These are phyloP conservation scores for Russula sp. DNA, from an alignment of 768 basidiomycete species.

Conservation along the genomic window DNA sequence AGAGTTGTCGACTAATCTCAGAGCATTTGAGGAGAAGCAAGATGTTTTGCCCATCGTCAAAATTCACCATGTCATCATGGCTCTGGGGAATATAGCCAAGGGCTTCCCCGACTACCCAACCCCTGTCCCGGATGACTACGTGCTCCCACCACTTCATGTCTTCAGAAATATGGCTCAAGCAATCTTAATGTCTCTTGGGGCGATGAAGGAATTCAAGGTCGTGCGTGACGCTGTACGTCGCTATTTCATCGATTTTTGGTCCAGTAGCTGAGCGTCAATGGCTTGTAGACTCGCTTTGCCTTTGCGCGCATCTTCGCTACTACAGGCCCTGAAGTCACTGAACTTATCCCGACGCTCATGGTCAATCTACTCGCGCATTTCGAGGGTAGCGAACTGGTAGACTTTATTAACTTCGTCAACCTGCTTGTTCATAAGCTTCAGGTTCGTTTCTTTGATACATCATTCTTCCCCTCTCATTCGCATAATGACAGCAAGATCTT, in stretches of 20 bases:
- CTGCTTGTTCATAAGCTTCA: slow-evolving; percentile 88
- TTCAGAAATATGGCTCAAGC: slow-evolving; percentile 85
- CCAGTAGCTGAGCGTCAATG: slow-evolving; percentile 9
- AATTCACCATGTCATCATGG: slow-evolving; percentile 92
- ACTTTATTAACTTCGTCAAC: slow-evolving; percentile 94
- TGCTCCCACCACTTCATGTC: slow-evolving; percentile 68
- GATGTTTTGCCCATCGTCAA: slow-evolving; percentile 79
- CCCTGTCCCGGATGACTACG: slow-evolving; percentile 60
- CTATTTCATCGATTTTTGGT: background rate
- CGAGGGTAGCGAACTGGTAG: slow-evolving; percentile 87
- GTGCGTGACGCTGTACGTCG: slow-evolving; percentile 86
- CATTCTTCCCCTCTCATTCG: slow-evolving; percentile 6
- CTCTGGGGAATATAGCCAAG: slow-evolving; percentile 90
- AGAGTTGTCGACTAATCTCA: slow-evolving; percentile 59
- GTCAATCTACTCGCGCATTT: slow-evolving; percentile 86
- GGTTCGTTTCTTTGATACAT: slow-evolving; percentile 42
- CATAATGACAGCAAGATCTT: slow-evolving; percentile 64
- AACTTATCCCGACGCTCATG: slow-evolving; percentile 87
- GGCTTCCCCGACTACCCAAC: slow-evolving; percentile 92
- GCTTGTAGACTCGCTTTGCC: slow-evolving; percentile 76
- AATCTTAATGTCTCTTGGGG: slow-evolving; percentile 81
- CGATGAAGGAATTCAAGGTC: slow-evolving; percentile 81
- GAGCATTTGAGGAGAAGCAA: slow-evolving; percentile 52
- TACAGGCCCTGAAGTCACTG: slow-evolving; percentile 80
- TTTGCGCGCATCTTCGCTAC: slow-evolving; percentile 92